Percentiles rank a stretch among this genome's conserved stretches.
Conservation (phyloP, 768 basidiomycete genomes). For the Grammothele lineata region DNA sequence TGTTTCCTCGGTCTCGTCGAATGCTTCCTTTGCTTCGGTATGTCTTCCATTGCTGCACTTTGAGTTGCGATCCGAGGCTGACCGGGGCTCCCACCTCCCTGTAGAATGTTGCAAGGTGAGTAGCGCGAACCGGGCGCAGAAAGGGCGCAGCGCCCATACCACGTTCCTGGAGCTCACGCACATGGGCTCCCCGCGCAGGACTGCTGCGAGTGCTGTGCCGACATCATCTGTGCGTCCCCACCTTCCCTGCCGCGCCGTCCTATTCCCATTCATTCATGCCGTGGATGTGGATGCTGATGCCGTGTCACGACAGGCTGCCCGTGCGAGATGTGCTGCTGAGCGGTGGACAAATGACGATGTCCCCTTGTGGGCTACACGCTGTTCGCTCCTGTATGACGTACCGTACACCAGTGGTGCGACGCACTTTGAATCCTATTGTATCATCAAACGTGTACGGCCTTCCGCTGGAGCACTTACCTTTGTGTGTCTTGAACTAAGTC, state of each 20-base stretch:
- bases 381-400: no score
- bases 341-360: not conserved
- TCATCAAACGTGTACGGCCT: no score
- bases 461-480: no score
- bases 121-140: not conserved
- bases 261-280: no score
- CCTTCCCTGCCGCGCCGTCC: not conserved
- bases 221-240: slow-evolving; percentile 60
- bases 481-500: no score
- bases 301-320: slow-evolving; percentile 53
- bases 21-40: slow-evolving; percentile 74
- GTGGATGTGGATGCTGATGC: slow-evolving; percentile 5
- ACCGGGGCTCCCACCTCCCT: not conserved
- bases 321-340: slow-evolving; percentile 71
- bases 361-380: no score
- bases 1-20: slow-evolving; percentile 58
- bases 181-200: slow-evolving; percentile 37
- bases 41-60: slow-evolving; percentile 20
- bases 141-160: no score
- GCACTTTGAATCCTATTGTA: no score
- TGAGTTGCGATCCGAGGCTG: not conserved
- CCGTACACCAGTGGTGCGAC: no score
- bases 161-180: slow-evolving; percentile 3
- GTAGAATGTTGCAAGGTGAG: slow-evolving; percentile 70
- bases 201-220: slow-evolving; percentile 66